Evolutionary conservation across 2,329 filamentous ascomycete genomes (phyloP), one percentile per base, ranked within the genome.

Genomic region (Colletotrichum musicola): DNA sequence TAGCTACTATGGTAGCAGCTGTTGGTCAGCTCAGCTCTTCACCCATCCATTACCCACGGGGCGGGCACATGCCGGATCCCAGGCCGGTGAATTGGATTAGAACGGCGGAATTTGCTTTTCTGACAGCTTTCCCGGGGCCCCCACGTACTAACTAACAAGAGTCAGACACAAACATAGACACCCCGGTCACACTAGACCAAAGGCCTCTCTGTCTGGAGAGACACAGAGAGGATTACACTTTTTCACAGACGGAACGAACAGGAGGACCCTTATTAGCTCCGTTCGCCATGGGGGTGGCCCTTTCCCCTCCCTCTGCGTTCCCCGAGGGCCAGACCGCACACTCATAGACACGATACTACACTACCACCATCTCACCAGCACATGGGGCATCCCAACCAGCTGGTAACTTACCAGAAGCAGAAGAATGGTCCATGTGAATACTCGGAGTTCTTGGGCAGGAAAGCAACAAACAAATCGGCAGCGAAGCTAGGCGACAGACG

Each of bases 101-200:
- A 64, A 35, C 46, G 54, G 61, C 62, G 54, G 30, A 64, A 46
- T n/a, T 35, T 65, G 27, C 49, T 65, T 50, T 65, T 68, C 12
- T 65, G 55, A 64, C 61, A 55, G 47, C 54, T 58, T 49, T 30
- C 49, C 30, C 54, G n/a, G 22, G 4, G 22, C 55, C 65, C 65
- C 65, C 61, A 65, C 49, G 61, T 55, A 22, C 38, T 54, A 20
- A 42, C 13, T 47, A 20, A 7, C 27, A 55, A 35, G 65, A 60
- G 61, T 51, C 61, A 55, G 40, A 46, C 12, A 40, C 30, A 35
- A 35, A 35, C 7, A 9, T 10, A 40, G n/a, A 13, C 22, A 27
- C 62, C 40, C 54, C 47, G 38, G 65, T 30, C 40, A 25, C 12
- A 35, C 49, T 50, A 68, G 61, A n/a, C 35, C 27, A 46, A 44